A percentile compares a stretch with the other conserved stretches of the same genome.
These are phyloP conservation scores for Pythium plurisporium DNA, from an alignment of 352 stramenopile species.

Conservation along the genomic window DNA sequence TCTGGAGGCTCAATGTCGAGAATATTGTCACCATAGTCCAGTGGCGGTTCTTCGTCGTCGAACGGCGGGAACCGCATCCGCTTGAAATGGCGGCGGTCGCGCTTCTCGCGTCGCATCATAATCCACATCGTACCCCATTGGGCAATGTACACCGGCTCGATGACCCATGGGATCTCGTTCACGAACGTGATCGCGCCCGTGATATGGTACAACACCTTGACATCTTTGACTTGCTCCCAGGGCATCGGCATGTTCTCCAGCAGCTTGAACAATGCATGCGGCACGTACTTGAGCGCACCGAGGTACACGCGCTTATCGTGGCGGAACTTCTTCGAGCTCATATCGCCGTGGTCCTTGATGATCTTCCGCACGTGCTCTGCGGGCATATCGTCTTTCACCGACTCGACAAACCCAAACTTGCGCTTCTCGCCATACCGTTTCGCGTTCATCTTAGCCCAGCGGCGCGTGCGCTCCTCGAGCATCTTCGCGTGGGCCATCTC, in stretches of 20 bases:
- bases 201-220: constrained; percentile 99
- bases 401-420: constrained; percentile 93
- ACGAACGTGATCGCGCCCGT: constrained; percentile 99
- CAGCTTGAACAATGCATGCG: constrained; percentile 99
- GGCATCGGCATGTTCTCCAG: constrained; percentile 99
- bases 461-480: constrained; percentile 76
- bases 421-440: constrained; percentile 94
- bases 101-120: constrained; percentile 99
- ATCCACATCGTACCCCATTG: constrained; percentile 99
- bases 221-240: constrained; percentile 99
- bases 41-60: constrained; percentile 98
- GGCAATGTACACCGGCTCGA: constrained; percentile 99
- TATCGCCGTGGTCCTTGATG: constrained; percentile 99
- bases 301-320: constrained; percentile 99
- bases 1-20: constrained; percentile 96
- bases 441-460: constrained; percentile 88
- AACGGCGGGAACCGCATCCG: constrained; percentile 99
- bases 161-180: constrained; percentile 98
- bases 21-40: constrained; percentile 97
- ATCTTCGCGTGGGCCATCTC: constrained; percentile 58
- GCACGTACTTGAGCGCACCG: constrained; percentile 99
- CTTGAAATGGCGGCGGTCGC: constrained; percentile 99
- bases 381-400: constrained; percentile 89
- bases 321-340: constrained; percentile 99
- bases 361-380: constrained; percentile 99